phyloP scores from a whole-genome alignment of 495 filamentous ascomycete species.

The Neurospora sublineolata region DNA sequence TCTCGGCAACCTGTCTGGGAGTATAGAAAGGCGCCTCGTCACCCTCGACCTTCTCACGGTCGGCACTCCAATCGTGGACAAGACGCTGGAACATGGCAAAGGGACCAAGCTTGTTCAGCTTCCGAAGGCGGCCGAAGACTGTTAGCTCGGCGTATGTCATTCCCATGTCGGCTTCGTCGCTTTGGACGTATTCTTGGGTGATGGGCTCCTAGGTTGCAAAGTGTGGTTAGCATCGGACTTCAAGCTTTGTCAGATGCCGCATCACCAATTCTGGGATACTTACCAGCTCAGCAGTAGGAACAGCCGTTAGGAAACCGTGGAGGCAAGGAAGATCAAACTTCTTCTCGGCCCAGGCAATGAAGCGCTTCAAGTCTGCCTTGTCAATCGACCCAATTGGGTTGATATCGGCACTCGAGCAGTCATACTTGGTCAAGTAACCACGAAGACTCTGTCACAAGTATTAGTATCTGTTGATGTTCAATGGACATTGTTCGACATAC shows the following conservation, averaged over 20 bases:
- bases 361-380: conserved; percentile 65
- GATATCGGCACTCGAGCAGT: conserved; percentile 32
- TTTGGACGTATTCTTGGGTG: conserved; percentile 52
- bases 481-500: not conserved
- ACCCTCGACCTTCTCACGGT: conserved; percentile 17
- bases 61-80: conserved; percentile 56
- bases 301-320: conserved; percentile 62
- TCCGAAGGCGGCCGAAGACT: conserved; percentile 42
- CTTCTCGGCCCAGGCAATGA: conserved; percentile 55
- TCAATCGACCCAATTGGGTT: conserved; percentile 65
- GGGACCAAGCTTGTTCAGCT: conserved; percentile 61
- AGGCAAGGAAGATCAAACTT: conserved; percentile 62
- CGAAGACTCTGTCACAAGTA: conserved; percentile 26
- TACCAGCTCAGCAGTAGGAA: conserved; percentile 66
- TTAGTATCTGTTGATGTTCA: conserved; percentile 8
- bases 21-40: conserved; percentile 23
- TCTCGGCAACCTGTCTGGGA: conserved; percentile 39
- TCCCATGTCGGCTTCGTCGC: conserved; percentile 66
- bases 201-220: conserved; percentile 47
- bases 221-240: not conserved
- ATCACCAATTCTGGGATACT: not conserved
- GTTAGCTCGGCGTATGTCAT: conserved; percentile 44
- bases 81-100: conserved; percentile 60
- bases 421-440: conserved; percentile 43
- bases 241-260: not conserved